Conservation (phyloP, 1,284 basidiomycete genomes). For the Chalciporus sp. region DNA sequence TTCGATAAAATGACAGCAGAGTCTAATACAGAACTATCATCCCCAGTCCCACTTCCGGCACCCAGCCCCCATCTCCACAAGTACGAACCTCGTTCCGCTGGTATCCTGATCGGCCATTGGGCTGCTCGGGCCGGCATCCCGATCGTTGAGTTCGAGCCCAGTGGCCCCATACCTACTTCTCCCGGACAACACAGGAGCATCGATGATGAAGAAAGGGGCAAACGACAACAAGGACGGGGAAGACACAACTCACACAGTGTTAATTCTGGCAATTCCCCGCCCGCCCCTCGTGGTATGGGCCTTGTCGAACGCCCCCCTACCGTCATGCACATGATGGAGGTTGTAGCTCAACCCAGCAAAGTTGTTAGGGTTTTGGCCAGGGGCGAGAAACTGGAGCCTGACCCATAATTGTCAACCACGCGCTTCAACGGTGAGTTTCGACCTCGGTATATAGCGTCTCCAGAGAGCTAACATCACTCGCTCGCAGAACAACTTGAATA, state of each 20-base stretch:
- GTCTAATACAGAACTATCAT: conserved; percentile 38
- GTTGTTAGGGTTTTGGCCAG: conserved; percentile 76
- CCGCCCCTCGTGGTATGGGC: conserved; percentile 29
- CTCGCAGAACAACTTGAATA: conserved; percentile 16
- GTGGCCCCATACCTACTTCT: conserved; percentile 25
- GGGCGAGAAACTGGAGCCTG: conserved; percentile 73
- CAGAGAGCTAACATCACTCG: neutral
- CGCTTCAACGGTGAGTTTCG: conserved; percentile 18
- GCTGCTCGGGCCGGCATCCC: conserved; percentile 61
- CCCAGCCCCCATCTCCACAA: conserved; percentile 57
- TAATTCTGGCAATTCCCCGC: conserved; percentile 10
- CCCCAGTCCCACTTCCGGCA: conserved; percentile 67
- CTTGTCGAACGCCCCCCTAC: conserved; percentile 73
- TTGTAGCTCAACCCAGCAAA: conserved; percentile 67
- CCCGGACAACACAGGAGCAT: conserved; percentile 25
- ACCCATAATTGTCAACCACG: conserved; percentile 22
- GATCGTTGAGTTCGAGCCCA: conserved; percentile 55
- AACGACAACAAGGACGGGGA: conserved; percentile 33
- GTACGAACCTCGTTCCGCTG: conserved; percentile 64
- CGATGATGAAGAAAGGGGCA: conserved; percentile 38
- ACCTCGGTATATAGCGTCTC: neutral
- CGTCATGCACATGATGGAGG: conserved; percentile 75
- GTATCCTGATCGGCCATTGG: conserved; percentile 66
- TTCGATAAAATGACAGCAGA: conserved; percentile 36
- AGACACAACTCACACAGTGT: conserved; percentile 30